Evolutionary conservation across 345 rosid genomes (phyloP).

Genomic region (Pelargonium nanum): DNA sequence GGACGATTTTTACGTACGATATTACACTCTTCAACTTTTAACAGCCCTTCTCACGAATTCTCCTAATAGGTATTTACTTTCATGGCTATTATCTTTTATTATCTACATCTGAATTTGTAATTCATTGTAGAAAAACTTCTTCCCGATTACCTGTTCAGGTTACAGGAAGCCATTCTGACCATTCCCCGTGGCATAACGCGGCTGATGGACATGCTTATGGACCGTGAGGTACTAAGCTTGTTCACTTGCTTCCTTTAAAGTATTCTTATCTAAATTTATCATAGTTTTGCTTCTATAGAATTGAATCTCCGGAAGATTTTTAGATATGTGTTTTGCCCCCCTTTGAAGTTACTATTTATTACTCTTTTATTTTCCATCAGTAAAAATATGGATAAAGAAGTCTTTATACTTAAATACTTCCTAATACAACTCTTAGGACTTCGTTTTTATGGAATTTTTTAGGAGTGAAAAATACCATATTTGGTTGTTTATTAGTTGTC

Average conservation of each 20-base stretch:
- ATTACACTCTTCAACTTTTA: slow-evolving; percentile 87
- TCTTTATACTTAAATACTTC: neutral
- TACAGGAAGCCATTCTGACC: slow-evolving; percentile 95
- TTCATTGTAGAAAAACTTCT: slow-evolving; percentile 19
- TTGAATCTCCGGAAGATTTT: neutral
- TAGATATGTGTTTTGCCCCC: too few relatives aligned
- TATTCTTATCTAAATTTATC: too few relatives aligned
- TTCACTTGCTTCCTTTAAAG: neutral
- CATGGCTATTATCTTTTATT: neutral
- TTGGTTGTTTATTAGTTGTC: neutral
- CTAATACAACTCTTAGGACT: neutral
- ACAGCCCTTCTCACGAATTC: slow-evolving; percentile 92
- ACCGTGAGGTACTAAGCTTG: slow-evolving; percentile 68
- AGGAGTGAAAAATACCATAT: neutral
- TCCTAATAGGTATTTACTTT: slow-evolving; percentile 58
- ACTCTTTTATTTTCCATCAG: neutral
- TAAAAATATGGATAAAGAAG: neutral
- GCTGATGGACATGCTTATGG: slow-evolving; percentile 99
- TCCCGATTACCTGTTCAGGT: slow-evolving; percentile 62
- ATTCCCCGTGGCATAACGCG: slow-evolving; percentile 97
- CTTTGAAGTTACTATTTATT: neutral
- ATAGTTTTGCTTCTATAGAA: too few relatives aligned
- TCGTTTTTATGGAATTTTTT: too few relatives aligned
- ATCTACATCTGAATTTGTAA: slow-evolving; percentile 1
- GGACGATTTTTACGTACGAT: slow-evolving; percentile 92